These are phyloP conservation scores for Trypanosoma grayi DNA, from an alignment of 208 protist genomes.

Conservation along the genomic window DNA sequence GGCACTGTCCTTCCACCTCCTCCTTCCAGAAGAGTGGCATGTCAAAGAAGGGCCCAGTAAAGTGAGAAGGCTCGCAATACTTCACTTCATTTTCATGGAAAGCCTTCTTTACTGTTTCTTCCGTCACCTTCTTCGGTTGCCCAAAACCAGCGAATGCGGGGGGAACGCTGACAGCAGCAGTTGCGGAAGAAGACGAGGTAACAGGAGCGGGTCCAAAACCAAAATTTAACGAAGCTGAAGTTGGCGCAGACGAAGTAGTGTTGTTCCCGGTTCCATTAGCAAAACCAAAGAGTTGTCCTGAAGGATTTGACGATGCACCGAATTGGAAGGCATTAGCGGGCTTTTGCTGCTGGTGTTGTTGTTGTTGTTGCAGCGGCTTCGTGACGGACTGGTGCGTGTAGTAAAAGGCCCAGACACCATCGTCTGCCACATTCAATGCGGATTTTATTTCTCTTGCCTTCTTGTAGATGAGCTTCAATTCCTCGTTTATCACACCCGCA, in stretches of 20 bases:
- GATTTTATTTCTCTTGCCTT: conserved; percentile 56
- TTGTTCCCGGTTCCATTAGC: not conserved
- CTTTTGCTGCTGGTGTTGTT: too few species aligned
- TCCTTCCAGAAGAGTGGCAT: conserved; percentile 80
- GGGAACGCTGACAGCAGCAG: not conserved
- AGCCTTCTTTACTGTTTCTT: conserved; percentile 24
- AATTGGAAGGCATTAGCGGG: not conserved
- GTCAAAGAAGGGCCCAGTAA: conserved; percentile 76
- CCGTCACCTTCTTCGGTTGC: conserved; percentile 5
- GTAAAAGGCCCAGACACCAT: conserved; percentile 57
- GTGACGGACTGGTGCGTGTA: conserved; percentile 9
- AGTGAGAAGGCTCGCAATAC: conserved; percentile 69
- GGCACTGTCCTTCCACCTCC: conserved; percentile 66
- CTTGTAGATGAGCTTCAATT: conserved; percentile 60
- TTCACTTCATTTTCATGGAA: conserved; percentile 15
- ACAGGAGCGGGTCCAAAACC: conserved; percentile 16
- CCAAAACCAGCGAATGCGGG: conserved; percentile 11
- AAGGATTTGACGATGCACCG: not conserved
- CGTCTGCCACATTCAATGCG: conserved; percentile 33
- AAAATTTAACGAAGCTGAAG: conserved; percentile 11
- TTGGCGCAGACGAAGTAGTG: conserved; percentile 4
- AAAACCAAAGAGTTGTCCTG: conserved; percentile 15
- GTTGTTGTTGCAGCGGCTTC: too few species aligned
- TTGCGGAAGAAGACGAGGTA: not conserved
- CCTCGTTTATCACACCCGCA: conserved; percentile 56